Evolutionary conservation across 148 eudicot species (phyloP), one percentile per base, ranked within the genome.

Genomic region (Chenopodium album): DNA sequence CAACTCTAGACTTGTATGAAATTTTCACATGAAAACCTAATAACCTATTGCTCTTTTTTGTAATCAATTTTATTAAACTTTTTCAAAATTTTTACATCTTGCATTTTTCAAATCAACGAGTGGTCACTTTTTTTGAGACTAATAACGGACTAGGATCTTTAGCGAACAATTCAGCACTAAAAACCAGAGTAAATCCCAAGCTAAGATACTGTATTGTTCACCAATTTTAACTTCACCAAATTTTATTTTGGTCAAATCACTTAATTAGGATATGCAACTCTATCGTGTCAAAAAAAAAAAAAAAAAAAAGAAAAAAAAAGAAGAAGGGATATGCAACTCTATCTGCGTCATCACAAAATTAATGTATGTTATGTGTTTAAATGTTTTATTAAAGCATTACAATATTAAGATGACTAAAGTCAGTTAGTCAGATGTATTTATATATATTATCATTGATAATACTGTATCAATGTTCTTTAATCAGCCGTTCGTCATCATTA

Each of bases 401-500:
- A 22, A 47, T 44, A 48, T 44, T 73, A 19, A 73, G 56, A 46
- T 73, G n/a, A 73, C 22, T 56, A 56, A 56, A 56, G 12, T 52
- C 56, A 56, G 20, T 56, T 3, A 56, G 62, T 56, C 4, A 56
- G 19, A 56, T 56, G 4, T 16, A 50, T 4, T n/a, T n/a, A n/a
- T n/a, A n/a, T 26, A 26, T 26, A 26, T 26, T 17, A 8, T 73
- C 13, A 46, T 73, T 41, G 56, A 13, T 73, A 46, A 9, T 11
- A 28, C 20, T 41, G 3, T 47, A 46, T 73, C 5, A n/a, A 1
- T 46, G n/a, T n/a, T 31, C 26, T 73, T 52, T 75, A 29, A 29
- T 75, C 65, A 75, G 78, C 78, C 65, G 9, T 54, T 29, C 78
- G 37, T 75, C 78, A 75, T 75, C 78, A 75, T 75, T 75, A 75